Evolutionary conservation across 2,329 filamentous ascomycete species (phyloP).

Genomic region (Paracoccidioides brasiliensis): DNA sequence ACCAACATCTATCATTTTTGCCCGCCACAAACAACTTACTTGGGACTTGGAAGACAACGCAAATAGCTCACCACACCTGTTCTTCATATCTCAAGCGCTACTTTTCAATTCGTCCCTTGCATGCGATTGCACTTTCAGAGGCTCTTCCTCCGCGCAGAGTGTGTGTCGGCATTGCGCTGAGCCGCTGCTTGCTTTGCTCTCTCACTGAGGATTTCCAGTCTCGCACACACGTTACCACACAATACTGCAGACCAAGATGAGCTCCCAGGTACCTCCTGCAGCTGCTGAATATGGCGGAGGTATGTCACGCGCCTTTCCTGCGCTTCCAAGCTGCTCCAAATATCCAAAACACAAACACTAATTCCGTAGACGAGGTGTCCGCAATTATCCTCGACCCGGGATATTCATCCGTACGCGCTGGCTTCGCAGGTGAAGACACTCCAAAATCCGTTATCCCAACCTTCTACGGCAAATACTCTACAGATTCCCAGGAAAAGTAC

Average conservation of each 20-base stretch:
- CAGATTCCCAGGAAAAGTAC: slow-evolving; percentile 41
- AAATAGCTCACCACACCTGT: background rate
- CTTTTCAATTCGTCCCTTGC: background rate
- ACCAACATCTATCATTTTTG: background rate
- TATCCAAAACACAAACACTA: background rate
- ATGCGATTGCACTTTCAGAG: background rate
- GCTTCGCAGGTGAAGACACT: slow-evolving; percentile 94
- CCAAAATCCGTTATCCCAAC: slow-evolving; percentile 89
- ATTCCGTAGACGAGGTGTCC: slow-evolving; percentile 72
- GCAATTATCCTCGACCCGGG: slow-evolving; percentile 94
- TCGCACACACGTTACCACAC: background rate
- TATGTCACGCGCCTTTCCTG: slow-evolving; percentile 18
- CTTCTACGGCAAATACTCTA: slow-evolving; percentile 59
- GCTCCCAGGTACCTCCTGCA: slow-evolving; percentile 32
- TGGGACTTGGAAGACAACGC: background rate
- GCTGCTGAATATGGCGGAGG: slow-evolving; percentile 38
- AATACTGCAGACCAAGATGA: slow-evolving; percentile 19
- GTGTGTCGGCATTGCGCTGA: background rate
- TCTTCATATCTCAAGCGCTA: background rate
- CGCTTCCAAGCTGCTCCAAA: background rate
- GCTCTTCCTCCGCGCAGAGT: background rate
- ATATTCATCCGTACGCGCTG: slow-evolving; percentile 79
- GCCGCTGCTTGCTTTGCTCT: background rate
- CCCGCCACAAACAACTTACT: background rate
- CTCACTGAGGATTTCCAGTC: background rate